A percentile compares a stretch with the other conserved stretches of the same genome.
Evolutionary conservation across 2,329 filamentous ascomycete species (phyloP).

Genomic region (Daldinia eschscholtzii): DNA sequence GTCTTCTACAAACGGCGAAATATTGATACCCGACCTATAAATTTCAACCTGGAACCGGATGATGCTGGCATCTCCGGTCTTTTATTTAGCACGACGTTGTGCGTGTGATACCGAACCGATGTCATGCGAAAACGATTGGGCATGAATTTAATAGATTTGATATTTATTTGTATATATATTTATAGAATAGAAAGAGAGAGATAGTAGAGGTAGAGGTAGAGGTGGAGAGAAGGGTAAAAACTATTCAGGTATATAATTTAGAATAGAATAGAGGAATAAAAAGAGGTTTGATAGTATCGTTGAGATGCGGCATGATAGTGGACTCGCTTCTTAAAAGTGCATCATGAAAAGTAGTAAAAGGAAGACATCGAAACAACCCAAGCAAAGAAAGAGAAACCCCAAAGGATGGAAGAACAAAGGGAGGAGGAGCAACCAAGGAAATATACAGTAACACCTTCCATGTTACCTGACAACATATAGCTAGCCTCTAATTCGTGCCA

Average conservation of each 20-base stretch:
- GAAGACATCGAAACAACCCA: not conserved
- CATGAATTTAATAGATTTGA: constrained; percentile 18
- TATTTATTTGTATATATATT: constrained; percentile 15
- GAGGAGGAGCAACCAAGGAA: not conserved
- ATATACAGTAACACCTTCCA: not conserved
- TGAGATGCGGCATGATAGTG: not conserved
- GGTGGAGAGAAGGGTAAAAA: constrained; percentile 13
- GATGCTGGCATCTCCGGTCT: constrained; percentile 17
- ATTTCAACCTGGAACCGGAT: constrained; percentile 7
- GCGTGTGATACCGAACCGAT: constrained; percentile 11
- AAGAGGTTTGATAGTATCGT: constrained; percentile 1
- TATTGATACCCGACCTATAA: constrained; percentile 23
- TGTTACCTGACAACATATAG: not conserved
- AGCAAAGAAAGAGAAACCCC: no score
- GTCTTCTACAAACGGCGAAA: constrained; percentile 29
- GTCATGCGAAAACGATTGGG: constrained; percentile 16
- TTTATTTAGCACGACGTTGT: constrained; percentile 19
- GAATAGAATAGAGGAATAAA: constrained; percentile 17
- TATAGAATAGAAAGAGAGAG: constrained; percentile 14
- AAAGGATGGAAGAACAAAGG: not conserved
- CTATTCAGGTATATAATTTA: constrained; percentile 22
- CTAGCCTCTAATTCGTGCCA: not conserved
- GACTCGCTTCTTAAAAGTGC: not conserved
- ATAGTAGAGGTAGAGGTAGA: constrained; percentile 7
- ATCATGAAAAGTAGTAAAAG: not conserved